Base-by-base conservation (phyloP, 495 filamentous ascomycete species). In the Trichoderma parareesei region DNA sequence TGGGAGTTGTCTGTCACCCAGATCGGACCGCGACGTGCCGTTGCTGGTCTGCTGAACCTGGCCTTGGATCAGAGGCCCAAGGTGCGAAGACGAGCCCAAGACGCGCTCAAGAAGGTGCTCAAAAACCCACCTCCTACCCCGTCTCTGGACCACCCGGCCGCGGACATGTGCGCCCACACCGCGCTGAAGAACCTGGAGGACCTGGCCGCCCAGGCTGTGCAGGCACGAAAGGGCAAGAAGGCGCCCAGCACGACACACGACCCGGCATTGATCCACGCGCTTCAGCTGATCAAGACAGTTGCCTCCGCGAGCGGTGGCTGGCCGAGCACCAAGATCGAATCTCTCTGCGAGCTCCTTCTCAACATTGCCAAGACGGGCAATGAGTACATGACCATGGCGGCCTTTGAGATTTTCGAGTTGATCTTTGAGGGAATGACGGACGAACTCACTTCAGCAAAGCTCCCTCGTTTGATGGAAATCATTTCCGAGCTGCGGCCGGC, bases 291-390 rank as follows among this genome's bases (percentile, higher is more conserved):
- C 64, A 96, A 93, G 81, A 88, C 90, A 2, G 82, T 98, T 66
- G 92, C 93, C 4, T 78, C 82, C 33, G 90, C 89, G 4, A 93
- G 91, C 62, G 89, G 90, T 57, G 93, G 95, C 59, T 98, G 95
- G 95, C 94, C 94, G n/a, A 95, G 88, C 76, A 89, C 88, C 79
- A 95, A 95, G 76, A 92, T 97, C 60, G 94, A 98, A 77, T 76
- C 86, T 5, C 82, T 98, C 42, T 97, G 92, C 73, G 92, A 97
- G 71, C 75, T 93, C 43, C 78, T 98, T 64, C 88, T 98, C 71
- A 85, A 85, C 65, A 93, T 97, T 43, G 92, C 94, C 2, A 86
- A 84, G 67, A 90, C 90, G 14, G 94, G 83, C 72, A 97, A 94
- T 74, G 91, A 97, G 73, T 96, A 91, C 73, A 88, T 98, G 75